Percentiles rank a stretch among this genome's conserved stretches.
Evolutionary conservation across 164 flowering plant species (phyloP).

Genomic region (Akebia trifoliata): DNA sequence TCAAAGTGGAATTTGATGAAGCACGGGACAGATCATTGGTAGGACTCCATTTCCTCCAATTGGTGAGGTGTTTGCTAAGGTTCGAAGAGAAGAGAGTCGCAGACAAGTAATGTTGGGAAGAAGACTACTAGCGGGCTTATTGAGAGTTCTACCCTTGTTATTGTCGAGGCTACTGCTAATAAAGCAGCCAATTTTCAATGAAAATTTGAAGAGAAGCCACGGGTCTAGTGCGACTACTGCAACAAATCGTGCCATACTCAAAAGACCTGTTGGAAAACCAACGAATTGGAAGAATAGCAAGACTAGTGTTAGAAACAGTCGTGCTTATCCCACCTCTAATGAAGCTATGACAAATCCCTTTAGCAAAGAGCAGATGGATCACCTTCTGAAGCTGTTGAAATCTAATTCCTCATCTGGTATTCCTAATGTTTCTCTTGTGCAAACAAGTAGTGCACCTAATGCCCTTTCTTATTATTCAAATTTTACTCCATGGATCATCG

Average conservation of each 20-base stretch:
- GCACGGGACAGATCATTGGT: conserved; percentile 1
- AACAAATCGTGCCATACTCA: conserved; percentile 10
- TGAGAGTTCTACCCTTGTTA: neutral
- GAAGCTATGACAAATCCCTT: too few relatives aligned
- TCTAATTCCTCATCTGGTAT: too few relatives aligned
- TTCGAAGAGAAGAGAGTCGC: neutral
- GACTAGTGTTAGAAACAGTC: neutral
- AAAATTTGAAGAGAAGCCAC: neutral
- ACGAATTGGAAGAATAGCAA: conserved; percentile 8
- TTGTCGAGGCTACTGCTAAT: too few relatives aligned
- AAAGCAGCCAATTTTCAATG: too few relatives aligned
- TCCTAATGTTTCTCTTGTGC: too few relatives aligned
- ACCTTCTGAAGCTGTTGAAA: too few relatives aligned
- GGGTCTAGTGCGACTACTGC: conserved; percentile 9
- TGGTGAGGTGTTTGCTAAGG: neutral
- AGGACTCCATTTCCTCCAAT: neutral
- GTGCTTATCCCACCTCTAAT: neutral
- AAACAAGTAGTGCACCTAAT: too few relatives aligned
- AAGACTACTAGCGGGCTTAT: neutral
- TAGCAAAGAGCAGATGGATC: neutral
- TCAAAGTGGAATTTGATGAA: conserved; percentile 6
- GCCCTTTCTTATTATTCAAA: neutral
- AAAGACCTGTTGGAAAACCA: conserved; percentile 7
- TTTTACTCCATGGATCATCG: too few relatives aligned
- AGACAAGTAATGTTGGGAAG: neutral